Percentiles rank a stretch among this genome's conserved stretches.
These are phyloP conservation scores for Cordyceps militaris DNA, from an alignment of 2,329 filamentous ascomycete genomes.

Conservation along the genomic window DNA sequence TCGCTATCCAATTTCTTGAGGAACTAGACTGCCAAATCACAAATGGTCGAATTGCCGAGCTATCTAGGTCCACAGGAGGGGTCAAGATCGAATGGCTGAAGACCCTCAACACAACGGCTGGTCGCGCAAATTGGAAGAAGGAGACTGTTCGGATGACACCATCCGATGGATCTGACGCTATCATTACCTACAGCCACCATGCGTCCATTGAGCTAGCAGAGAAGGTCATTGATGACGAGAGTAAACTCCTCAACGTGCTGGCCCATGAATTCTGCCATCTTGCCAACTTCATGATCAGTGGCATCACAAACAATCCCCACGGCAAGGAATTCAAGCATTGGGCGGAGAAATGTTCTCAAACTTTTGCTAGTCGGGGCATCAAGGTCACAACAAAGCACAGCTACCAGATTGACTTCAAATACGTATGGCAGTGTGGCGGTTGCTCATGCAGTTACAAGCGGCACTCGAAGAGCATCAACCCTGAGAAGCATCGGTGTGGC, in stretches of 20 bases:
- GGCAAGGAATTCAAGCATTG: constrained; percentile 78
- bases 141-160: constrained; percentile 41
- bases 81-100: constrained; percentile 68
- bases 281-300: constrained; percentile 81
- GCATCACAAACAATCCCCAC: constrained; percentile 69
- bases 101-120: constrained; percentile 73
- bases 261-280: constrained; percentile 96
- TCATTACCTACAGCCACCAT: constrained; percentile 43
- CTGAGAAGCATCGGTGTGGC: constrained; percentile 64
- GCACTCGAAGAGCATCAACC: constrained; percentile 80
- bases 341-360: constrained; percentile 47
- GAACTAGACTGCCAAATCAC: constrained; percentile 65
- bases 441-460: constrained; percentile 72
- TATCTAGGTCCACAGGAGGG: constrained; percentile 60
- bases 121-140: constrained; percentile 64
- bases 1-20: constrained; percentile 57
- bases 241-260: constrained; percentile 79
- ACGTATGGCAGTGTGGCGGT: constrained; percentile 68
- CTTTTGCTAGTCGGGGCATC: constrained; percentile 57
- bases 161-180: constrained; percentile 20
- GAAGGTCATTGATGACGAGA: constrained; percentile 74
- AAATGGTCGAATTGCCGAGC: constrained; percentile 46
- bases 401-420: constrained; percentile 90
- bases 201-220: constrained; percentile 82
- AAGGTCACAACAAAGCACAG: constrained; percentile 82